A percentile compares a stretch with the other conserved stretches of the same genome.
phyloP scores from a whole-genome alignment of 768 basidiomycete genomes.

The Kwoniella mangroviensis region DNA sequence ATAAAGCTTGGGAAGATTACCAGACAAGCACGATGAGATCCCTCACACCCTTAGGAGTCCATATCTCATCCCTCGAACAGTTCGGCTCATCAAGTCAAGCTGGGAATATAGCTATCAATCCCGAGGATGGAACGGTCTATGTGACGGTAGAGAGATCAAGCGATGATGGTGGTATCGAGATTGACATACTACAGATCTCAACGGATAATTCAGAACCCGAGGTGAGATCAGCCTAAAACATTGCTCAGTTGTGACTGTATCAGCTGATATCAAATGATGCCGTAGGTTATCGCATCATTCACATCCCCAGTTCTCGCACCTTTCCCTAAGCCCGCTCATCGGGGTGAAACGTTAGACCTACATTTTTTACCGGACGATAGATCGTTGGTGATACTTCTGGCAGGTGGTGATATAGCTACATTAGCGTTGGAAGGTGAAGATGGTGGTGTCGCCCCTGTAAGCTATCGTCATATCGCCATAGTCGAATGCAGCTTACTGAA shows the following conservation, averaged over 20 bases:
- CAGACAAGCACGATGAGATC: slow-evolving; percentile 20
- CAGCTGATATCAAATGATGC: slow-evolving; percentile 4
- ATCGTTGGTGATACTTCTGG: slow-evolving; percentile 69
- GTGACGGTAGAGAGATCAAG: slow-evolving; percentile 64
- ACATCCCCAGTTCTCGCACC: slow-evolving; percentile 46
- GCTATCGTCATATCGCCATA: not conserved
- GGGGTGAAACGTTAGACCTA: slow-evolving; percentile 65
- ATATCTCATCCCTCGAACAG: slow-evolving; percentile 10
- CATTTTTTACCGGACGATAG: slow-evolving; percentile 74
- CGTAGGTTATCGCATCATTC: slow-evolving; percentile 42
- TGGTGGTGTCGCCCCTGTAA: slow-evolving; percentile 60
- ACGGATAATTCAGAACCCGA: slow-evolving; percentile 14
- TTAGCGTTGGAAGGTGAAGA: slow-evolving; percentile 61
- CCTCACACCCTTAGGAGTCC: slow-evolving; percentile 24
- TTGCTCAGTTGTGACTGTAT: not conserved
- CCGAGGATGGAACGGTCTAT: slow-evolving; percentile 60
- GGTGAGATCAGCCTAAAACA: slow-evolving; percentile 24
- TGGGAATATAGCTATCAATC: slow-evolving; percentile 43
- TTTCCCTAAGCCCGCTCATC: slow-evolving; percentile 33
- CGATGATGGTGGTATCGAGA: slow-evolving; percentile 62
- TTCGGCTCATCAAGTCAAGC: slow-evolving; percentile 12
- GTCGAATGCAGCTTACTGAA: not conserved
- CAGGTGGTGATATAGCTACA: slow-evolving; percentile 81
- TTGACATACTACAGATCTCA: slow-evolving; percentile 61
- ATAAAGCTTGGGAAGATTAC: not conserved